Percentiles rank a stretch among this genome's conserved stretches.
Evolutionary conservation across 202 grass and related monocot genomes (phyloP).

Genomic region (Zoysia matrella): DNA sequence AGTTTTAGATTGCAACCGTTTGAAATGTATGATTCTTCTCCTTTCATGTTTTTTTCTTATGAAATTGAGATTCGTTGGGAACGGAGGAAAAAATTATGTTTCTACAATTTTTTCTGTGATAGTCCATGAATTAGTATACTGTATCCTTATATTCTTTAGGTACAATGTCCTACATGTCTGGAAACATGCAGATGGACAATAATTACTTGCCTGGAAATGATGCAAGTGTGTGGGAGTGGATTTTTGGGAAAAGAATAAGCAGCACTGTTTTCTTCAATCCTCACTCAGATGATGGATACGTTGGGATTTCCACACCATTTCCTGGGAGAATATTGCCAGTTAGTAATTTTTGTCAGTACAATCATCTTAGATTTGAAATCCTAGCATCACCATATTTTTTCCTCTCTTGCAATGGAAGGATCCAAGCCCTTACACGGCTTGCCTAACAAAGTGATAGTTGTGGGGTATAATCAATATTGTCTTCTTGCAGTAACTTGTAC

Average conservation of each 20-base stretch:
- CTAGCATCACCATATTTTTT: background rate
- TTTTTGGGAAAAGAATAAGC: slow-evolving; percentile 88
- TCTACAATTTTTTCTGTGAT: too few relatives aligned
- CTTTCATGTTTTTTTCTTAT: too few relatives aligned
- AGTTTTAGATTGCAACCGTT: too few relatives aligned
- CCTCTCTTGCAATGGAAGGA: background rate
- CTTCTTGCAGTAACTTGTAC: background rate
- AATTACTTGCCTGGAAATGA: slow-evolving; percentile 89
- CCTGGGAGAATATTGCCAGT: slow-evolving; percentile 88
- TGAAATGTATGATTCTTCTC: too few relatives aligned
- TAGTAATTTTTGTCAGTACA: slow-evolving; percentile 41
- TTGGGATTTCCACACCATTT: slow-evolving; percentile 85
- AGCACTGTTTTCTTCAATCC: slow-evolving; percentile 81
- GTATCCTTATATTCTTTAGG: slow-evolving; percentile 53
- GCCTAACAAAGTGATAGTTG: slow-evolving; percentile 24
- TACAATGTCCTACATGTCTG: slow-evolving; percentile 90
- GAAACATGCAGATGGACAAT: slow-evolving; percentile 84
- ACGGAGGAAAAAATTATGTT: too few relatives aligned
- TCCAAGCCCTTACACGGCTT: background rate
- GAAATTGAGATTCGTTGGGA: too few relatives aligned
- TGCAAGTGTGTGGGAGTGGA: slow-evolving; percentile 91
- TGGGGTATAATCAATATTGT: slow-evolving; percentile 11
- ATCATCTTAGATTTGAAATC: slow-evolving; percentile 10
- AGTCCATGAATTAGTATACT: too few relatives aligned
- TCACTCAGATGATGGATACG: slow-evolving; percentile 82